Base-by-base conservation (phyloP, 2,329 filamentous ascomycete genomes). In the Fusarium albosuccineum region DNA sequence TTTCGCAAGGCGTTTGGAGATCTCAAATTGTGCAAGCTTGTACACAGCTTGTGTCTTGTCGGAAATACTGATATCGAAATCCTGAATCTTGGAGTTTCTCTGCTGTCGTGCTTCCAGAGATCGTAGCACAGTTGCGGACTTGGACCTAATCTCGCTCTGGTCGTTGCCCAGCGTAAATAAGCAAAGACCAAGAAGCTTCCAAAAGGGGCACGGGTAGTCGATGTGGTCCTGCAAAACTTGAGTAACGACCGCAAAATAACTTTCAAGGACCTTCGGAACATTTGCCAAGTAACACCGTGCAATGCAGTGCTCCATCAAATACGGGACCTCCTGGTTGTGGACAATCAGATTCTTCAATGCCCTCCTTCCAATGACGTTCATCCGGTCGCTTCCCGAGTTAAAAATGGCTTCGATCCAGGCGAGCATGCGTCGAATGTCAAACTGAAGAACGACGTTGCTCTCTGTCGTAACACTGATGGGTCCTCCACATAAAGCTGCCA, bases 41-140 rank as follows among this genome's bases (percentile, higher is more conserved):
- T 98, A 99, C 3, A 99, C 95, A 0, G 95, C 94, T 69, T 97
- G 97, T 0, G 97, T 99, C 80, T 97, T 98, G 80, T 99, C 97
- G 0, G 95, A 97, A 60, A 99, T 96, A 76, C 94, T 97, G 73
- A 99, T 98, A 74, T 99, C 96, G 61, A 97, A 97, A 76, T 99
- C 96, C 75, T 97, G 93, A 7, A 99, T 89, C 75, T 97, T 97
- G 2, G 95, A 97, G 67, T 89, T 96, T 68, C 92, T 83, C 3
- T 80, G 80, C 68, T 96, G 92, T 26, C 93, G 88, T 68, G 94
- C 89, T 78, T 98, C 96, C 2, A 98, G 82, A 0, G 89, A 89
- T 40, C 94, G 88, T 11, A 99, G 83, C 33, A 98, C 83, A 49
- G 90, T 88, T 1, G 92, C 92, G 1, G 96, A 96, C 77, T 97